phyloP scores from a whole-genome alignment of 768 basidiomycete species.

The Lentinus tigrinus region DNA sequence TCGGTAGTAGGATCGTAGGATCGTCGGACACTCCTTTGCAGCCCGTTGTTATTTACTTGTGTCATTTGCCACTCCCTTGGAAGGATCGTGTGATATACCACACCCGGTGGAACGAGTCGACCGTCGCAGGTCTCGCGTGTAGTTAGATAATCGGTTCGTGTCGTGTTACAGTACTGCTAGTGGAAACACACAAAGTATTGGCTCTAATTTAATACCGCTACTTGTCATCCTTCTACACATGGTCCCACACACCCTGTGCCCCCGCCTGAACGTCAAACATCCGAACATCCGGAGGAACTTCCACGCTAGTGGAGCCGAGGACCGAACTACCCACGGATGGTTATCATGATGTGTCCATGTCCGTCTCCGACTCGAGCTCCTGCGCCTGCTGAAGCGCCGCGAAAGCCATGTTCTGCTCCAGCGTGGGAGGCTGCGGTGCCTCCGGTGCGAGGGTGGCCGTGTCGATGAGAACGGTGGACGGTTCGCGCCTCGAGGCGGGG shows the following conservation, averaged over 20 bases:
- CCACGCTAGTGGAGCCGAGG: background rate
- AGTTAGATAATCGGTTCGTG: background rate
- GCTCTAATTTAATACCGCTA: slow-evolving; percentile 3
- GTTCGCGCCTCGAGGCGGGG: slow-evolving; percentile 22
- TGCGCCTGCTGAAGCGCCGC: slow-evolving; percentile 45
- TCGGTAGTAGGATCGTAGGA: slow-evolving; percentile 7
- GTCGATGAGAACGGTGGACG: slow-evolving; percentile 39
- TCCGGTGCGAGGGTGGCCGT: slow-evolving; percentile 40
- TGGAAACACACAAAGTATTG: slow-evolving; percentile 4
- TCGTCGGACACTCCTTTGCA: background rate
- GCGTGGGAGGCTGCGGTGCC: slow-evolving; percentile 57
- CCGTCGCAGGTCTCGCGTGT: slow-evolving; percentile 2
- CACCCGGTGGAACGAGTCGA: background rate
- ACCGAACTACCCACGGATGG: background rate
- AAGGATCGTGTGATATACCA: background rate
- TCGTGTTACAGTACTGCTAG: slow-evolving; percentile 15
- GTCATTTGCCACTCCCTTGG: background rate
- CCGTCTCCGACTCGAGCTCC: background rate
- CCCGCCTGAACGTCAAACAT: background rate
- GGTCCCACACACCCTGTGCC: background rate
- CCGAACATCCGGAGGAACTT: background rate
- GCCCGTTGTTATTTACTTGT: background rate
- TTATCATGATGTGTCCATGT: slow-evolving; percentile 7
- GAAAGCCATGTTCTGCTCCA: slow-evolving; percentile 86
- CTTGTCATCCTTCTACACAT: slow-evolving; percentile 2